These are phyloP conservation scores for Tylopilus sp. DNA, from an alignment of 768 basidiomycete genomes.

Conservation along the genomic window DNA sequence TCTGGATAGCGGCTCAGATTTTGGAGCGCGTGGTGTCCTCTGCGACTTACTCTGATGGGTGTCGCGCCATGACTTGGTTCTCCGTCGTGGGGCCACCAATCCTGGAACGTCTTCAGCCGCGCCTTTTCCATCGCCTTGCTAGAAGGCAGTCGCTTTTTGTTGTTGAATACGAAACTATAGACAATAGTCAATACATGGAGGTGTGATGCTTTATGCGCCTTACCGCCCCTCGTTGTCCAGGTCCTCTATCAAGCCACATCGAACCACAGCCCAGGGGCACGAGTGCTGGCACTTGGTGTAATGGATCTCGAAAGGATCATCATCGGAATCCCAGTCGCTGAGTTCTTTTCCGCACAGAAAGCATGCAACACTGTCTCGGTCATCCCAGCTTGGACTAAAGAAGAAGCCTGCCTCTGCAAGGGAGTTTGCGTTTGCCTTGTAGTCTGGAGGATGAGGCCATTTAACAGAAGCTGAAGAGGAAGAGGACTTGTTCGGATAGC, in stretches of 20 bases:
- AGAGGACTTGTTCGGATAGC: slow-evolving; percentile 43
- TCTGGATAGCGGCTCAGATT: slow-evolving; percentile 34
- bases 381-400: slow-evolving; percentile 64
- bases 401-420: slow-evolving; percentile 92
- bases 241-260: slow-evolving; percentile 66
- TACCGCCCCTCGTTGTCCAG: slow-evolving; percentile 56
- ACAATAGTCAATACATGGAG: background rate
- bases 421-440: slow-evolving; percentile 64
- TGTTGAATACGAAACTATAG: slow-evolving; percentile 54
- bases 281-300: slow-evolving; percentile 56
- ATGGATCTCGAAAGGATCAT: slow-evolving; percentile 87
- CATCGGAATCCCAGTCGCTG: slow-evolving; percentile 78
- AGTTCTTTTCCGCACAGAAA: slow-evolving; percentile 82
- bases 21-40: background rate
- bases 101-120: slow-evolving; percentile 62
- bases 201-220: slow-evolving; percentile 15
- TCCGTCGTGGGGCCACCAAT: slow-evolving; percentile 80
- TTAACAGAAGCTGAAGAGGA: slow-evolving; percentile 46
- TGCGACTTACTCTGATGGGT: slow-evolving; percentile 55
- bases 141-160: slow-evolving; percentile 61
- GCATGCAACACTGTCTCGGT: slow-evolving; percentile 76
- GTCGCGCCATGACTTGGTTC: slow-evolving; percentile 61
- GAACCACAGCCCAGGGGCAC: slow-evolving; percentile 82
- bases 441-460: slow-evolving; percentile 74
- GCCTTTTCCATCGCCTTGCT: slow-evolving; percentile 70